A percentile compares a stretch with the other conserved stretches of the same genome.
phyloP scores from a whole-genome alignment of 352 stramenopile species.

The Pythium aristosporum region DNA sequence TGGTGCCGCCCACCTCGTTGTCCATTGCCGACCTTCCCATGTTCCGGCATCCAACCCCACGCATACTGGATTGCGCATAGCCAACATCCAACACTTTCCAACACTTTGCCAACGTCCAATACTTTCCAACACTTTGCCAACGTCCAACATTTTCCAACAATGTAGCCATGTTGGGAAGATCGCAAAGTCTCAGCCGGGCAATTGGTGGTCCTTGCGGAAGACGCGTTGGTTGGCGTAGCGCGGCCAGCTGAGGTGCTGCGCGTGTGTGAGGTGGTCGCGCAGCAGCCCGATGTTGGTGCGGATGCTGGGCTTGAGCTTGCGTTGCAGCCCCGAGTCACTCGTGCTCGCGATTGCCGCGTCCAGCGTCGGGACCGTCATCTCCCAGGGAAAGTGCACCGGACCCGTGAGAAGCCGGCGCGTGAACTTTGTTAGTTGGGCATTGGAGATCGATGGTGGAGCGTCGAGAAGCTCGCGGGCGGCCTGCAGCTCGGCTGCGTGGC shows the following conservation, averaged over 20 bases:
- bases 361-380: conserved; percentile 55
- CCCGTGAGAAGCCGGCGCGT: conserved; percentile 42
- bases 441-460: conserved; percentile 2
- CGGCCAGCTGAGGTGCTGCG: conserved; percentile 33
- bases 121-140: too few relatives aligned
- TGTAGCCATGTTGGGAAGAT: conserved; percentile 17
- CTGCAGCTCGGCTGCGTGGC: conserved; percentile 14
- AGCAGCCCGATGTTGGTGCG: conserved; percentile 53
- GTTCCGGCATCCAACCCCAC: too few relatives aligned
- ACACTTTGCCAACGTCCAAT: too few relatives aligned
- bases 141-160: too few relatives aligned
- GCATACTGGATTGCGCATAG: too few relatives aligned
- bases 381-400: conserved; percentile 64
- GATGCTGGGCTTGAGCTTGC: conserved; percentile 61
- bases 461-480: conserved; percentile 22
- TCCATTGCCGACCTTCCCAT: too few relatives aligned
- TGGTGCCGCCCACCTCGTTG: too few relatives aligned
- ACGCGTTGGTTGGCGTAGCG: conserved; percentile 27
- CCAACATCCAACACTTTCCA: too few relatives aligned
- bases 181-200: conserved; percentile 1
- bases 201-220: conserved; percentile 19
- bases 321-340: conserved; percentile 39
- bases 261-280: conserved; percentile 59
- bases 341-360: not conserved
- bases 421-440: conserved; percentile 18